These are phyloP conservation scores for Neonectria punicea DNA, from an alignment of 2,329 filamentous ascomycete genomes.

Conservation along the genomic window DNA sequence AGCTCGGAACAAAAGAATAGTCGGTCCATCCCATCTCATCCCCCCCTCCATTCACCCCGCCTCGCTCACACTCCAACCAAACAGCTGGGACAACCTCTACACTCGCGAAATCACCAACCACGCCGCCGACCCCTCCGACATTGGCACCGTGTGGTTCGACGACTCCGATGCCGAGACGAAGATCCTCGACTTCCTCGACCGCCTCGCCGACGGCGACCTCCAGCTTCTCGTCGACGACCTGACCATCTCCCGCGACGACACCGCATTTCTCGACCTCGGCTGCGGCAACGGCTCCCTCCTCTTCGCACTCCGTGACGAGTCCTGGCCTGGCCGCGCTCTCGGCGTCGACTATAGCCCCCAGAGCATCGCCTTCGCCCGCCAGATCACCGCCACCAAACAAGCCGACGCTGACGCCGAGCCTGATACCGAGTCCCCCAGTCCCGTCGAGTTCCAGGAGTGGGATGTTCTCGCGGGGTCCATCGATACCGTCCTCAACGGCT, in stretches of 20 bases:
- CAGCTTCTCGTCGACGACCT: constrained; percentile 28
- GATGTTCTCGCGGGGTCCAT: constrained; percentile 66
- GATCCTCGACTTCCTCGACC: constrained; percentile 74
- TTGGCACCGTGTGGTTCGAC: constrained; percentile 95
- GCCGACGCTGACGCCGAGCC: constrained; percentile 36
- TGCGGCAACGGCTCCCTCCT: constrained; percentile 94
- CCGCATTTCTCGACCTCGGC: constrained; percentile 84
- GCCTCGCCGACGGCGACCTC: constrained; percentile 42
- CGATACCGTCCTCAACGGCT: constrained; percentile 46
- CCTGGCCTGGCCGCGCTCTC: constrained; percentile 76
- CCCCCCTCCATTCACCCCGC: constrained; percentile 11
- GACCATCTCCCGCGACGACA: constrained; percentile 45
- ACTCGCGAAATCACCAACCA: constrained; percentile 77
- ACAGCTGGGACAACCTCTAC: constrained; percentile 82
- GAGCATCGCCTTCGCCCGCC: constrained; percentile 78
- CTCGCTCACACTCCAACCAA: constrained; percentile 1
- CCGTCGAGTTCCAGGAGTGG: constrained; percentile 65
- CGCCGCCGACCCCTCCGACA: constrained; percentile 76
- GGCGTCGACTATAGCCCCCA: constrained; percentile 88
- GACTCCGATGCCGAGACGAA: constrained; percentile 89
- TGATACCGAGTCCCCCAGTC: constrained; percentile 30
- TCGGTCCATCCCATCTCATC: constrained; percentile 56
- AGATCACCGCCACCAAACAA: constrained; percentile 61
- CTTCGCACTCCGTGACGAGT: constrained; percentile 75
- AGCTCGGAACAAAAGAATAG: constrained; percentile 92